These are phyloP conservation scores for Brassica rapa DNA, from an alignment of 345 rosid genomes.

Conservation along the genomic window DNA sequence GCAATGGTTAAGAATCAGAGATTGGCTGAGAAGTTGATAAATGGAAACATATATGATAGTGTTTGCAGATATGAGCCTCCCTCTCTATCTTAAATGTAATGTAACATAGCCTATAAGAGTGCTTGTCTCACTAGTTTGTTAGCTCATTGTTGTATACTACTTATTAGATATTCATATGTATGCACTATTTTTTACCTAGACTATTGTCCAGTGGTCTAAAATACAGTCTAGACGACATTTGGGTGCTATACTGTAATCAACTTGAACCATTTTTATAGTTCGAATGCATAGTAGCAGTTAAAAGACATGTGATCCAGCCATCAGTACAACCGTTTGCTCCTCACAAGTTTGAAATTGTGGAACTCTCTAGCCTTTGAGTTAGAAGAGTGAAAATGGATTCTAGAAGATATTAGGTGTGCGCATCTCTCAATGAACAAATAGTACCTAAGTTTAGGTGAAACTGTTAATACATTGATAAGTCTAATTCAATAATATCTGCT, in stretches of 20 bases:
- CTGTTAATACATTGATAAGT: not conserved
- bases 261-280: no score
- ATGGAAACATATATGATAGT: constrained; percentile 85
- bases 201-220: no score
- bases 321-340: no score
- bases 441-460: not conserved
- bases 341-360: no score
- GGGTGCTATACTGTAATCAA: no score
- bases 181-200: not conserved
- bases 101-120: constrained; percentile 5
- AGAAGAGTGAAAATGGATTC: not conserved
- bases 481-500: not conserved
- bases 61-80: constrained; percentile 90
- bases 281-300: no score
- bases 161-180: not conserved
- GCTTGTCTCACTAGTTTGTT: constrained; percentile 1
- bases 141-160: constrained; percentile 24
- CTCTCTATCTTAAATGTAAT: constrained; percentile 20
- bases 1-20: constrained; percentile 99
- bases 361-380: no score
- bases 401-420: not conserved
- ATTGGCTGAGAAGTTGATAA: constrained; percentile 81
- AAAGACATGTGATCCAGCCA: no score
- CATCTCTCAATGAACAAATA: not conserved
- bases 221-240: no score